Percentiles rank a stretch among this genome's conserved stretches.
These are phyloP conservation scores for Pyracantha coccinea DNA, from an alignment of 331 rosid species.

Conservation along the genomic window DNA sequence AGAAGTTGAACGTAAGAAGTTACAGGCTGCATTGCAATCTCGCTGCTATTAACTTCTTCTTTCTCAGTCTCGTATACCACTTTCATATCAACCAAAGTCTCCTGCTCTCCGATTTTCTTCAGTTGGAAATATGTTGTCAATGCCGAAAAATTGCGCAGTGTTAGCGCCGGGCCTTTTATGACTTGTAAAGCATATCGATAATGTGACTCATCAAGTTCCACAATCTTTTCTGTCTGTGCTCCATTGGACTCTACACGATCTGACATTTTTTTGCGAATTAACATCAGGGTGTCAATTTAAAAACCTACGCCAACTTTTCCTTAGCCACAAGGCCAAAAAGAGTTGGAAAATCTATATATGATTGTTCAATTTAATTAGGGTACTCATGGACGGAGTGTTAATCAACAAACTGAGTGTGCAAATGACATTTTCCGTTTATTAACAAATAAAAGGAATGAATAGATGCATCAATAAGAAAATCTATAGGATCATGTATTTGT, in stretches of 20 bases:
- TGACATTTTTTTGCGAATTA: background rate
- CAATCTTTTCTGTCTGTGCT: constrained; percentile 1
- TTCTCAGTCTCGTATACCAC: background rate
- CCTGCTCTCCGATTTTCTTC: background rate
- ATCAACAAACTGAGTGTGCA: too few relatives aligned
- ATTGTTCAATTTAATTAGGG: too few relatives aligned
- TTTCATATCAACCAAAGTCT: constrained; percentile 6
- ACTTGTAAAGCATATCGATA: constrained; percentile 1
- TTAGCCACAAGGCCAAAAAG: background rate
- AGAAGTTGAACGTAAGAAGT: background rate
- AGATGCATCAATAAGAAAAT: background rate
- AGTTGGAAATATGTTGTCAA: background rate
- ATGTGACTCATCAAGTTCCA: background rate
- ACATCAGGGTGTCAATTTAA: background rate
- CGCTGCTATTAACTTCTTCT: background rate
- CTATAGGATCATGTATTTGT: background rate
- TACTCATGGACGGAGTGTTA: too few relatives aligned
- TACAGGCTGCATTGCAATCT: background rate
- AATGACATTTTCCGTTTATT: too few relatives aligned
- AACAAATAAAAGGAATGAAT: too few relatives aligned
- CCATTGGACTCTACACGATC: background rate
- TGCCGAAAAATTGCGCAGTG: background rate
- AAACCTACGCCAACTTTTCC: background rate
- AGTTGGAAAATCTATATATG: background rate
- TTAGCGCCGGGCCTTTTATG: background rate